Base-by-base conservation (phyloP, 306 rosid genomes). In the Astragalus glycyphyllos region DNA sequence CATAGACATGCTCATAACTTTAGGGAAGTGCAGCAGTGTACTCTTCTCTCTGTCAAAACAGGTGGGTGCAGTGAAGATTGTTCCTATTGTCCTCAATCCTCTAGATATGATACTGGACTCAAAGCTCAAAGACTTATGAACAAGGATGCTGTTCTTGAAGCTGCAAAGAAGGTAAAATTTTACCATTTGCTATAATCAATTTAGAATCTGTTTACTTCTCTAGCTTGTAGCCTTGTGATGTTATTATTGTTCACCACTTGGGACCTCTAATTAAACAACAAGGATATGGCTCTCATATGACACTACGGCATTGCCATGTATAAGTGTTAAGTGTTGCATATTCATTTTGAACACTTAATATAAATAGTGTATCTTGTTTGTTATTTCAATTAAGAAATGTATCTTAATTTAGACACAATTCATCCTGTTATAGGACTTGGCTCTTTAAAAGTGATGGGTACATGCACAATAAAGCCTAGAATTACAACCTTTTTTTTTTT, bases 61-160 rank as follows among this genome's bases (percentile, higher is more conserved):
- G 98, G 98, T 29, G 98, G 98, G 20, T 94, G 98, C 63, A 94
- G 98, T 84, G 98, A 94, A 81, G 97, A 94, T 74, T 94, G 98
- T 58, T 90, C 98, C 2, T 94, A 94, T 60, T 94, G 98, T 46
- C 98, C 98, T 62, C 98, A 94, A 42, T 94, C 98, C 2, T 94
- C 98, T 8, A 84, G 91, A 73, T 90, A 94, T 76, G 78, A 89
- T 20, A 90, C 98, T 0, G 98, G 98, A 56, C 68, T 94, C 32
- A 94, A 94, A 74, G 85, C 87, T 47, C 97, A 90, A 17, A 77
- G 81, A 74, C 92, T 94, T 54, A 79, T 89, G 95, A 81, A 73
- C 75, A 94, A 90, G 82, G 98, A 90, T 0, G 86, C 84, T 57
- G 97, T 94, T 60, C 74, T 90, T 13, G 65, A 87, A 38, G 86